Conservation (phyloP, 805 yeast species). For the Pichia insulana region DNA sequence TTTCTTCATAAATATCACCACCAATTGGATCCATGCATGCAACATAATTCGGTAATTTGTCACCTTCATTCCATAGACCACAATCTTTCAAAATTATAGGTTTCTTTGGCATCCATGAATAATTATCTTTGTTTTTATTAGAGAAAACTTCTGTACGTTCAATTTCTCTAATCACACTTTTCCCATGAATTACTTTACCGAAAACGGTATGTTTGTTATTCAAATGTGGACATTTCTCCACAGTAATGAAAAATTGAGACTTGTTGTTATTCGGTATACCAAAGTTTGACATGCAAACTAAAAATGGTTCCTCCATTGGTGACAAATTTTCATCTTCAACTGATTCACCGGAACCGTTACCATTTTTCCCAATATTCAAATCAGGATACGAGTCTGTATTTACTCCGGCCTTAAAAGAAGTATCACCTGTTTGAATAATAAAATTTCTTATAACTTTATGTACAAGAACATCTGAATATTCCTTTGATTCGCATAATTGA, state of each 20-base stretch:
- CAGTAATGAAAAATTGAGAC: conserved; percentile 66
- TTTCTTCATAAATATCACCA: conserved; percentile 68
- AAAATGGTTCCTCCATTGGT: conserved; percentile 37
- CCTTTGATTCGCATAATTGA: conserved; percentile 34
- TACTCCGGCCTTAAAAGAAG: conserved; percentile 15
- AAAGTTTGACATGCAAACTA: conserved; percentile 57
- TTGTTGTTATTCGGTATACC: conserved; percentile 42
- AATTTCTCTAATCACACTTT: conserved; percentile 57
- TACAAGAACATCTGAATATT: conserved; percentile 39
- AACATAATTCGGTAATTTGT: conserved; percentile 49
- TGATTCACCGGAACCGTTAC: conserved; percentile 19
- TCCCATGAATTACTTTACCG: conserved; percentile 62
- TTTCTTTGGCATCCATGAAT: conserved; percentile 31
- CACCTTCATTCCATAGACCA: conserved; percentile 51
- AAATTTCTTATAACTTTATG: conserved; percentile 62
- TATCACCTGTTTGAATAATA: conserved; percentile 63
- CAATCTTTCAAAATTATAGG: conserved; percentile 44
- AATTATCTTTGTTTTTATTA: conserved; percentile 20
- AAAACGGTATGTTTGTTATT: conserved; percentile 70
- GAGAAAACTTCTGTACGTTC: conserved; percentile 43
- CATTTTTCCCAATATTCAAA: conserved; percentile 33
- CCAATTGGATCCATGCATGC: conserved; percentile 55
- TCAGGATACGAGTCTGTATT: conserved; percentile 29
- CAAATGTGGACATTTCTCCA: conserved; percentile 64
- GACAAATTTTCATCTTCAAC: conserved; percentile 53